Conservation (phyloP, 2,329 filamentous ascomycete genomes). For the Aspergillus brunneoviolaceus region DNA sequence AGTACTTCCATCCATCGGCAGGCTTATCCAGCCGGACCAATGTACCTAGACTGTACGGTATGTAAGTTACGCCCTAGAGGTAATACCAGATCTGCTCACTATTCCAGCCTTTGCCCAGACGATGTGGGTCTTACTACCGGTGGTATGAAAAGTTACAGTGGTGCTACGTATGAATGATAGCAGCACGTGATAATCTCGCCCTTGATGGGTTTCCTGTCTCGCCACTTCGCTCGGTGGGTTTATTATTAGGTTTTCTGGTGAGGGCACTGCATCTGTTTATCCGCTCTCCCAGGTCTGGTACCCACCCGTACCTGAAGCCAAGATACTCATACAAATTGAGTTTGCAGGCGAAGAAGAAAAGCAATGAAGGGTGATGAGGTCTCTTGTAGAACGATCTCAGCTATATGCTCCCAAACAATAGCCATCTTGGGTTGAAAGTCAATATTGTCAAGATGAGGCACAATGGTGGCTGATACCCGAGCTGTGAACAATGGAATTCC, state of each 20-base stretch:
- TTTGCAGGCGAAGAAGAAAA: constrained; percentile 4
- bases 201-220: constrained; percentile 3
- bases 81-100: constrained; percentile 2
- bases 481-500: not conserved
- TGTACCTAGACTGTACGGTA: constrained; percentile 12
- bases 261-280: not conserved
- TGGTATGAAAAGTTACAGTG: constrained; percentile 1
- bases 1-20: not conserved
- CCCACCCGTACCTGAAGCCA: constrained; percentile 18
- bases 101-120: not conserved
- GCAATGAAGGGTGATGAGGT: not conserved
- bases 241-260: constrained; percentile 16
- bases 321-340: constrained; percentile 6
- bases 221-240: constrained; percentile 8
- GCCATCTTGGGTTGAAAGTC: no score
- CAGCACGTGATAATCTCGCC: constrained; percentile 10
- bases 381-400: not conserved
- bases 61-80: constrained; percentile 5
- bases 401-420: not conserved
- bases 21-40: constrained; percentile 2
- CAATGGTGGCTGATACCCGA: not conserved
- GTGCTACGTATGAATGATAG: not conserved
- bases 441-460: not conserved
- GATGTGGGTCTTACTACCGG: constrained; percentile 1
- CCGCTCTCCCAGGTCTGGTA: not conserved